phyloP scores from a whole-genome alignment of 176 grass and related monocot genomes.

The Lolium multiflorum region DNA sequence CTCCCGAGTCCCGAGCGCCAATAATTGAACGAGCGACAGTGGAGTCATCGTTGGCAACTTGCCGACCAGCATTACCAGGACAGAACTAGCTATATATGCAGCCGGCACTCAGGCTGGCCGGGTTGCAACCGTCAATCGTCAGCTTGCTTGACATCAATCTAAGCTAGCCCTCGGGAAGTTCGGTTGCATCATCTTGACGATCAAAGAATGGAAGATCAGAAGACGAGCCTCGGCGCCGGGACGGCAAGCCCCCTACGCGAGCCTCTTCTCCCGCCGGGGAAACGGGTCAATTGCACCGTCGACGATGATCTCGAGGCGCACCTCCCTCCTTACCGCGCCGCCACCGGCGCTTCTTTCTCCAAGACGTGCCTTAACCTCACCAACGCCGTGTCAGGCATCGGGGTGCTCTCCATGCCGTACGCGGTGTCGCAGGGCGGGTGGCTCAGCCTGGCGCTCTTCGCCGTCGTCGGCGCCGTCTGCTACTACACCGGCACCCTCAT shows the following conservation, averaged over 20 bases:
- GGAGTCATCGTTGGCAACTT: no score
- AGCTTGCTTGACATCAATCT: neutral
- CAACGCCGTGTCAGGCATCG: constrained; percentile 14
- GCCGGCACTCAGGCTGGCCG: neutral
- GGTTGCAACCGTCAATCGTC: neutral
- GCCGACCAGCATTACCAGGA: no score
- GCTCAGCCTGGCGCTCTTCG: constrained; percentile 25
- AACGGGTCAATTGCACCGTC: neutral
- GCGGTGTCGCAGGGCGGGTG: constrained; percentile 19
- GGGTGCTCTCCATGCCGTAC: neutral
- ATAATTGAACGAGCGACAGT: no score
- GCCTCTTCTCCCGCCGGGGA: neutral
- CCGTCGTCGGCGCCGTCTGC: constrained; percentile 13
- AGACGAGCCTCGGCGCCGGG: neutral
- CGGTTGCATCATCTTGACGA: neutral
- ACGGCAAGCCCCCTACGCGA: neutral
- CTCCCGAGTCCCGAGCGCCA: no score
- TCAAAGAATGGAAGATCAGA: neutral
- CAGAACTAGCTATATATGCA: neutral
- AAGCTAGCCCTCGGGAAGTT: neutral
- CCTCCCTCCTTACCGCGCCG: neutral
- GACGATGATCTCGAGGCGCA: neutral
- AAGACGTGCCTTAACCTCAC: constrained; percentile 25
- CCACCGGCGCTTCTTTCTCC: neutral
- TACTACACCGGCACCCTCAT: constrained; percentile 26